phyloP scores from a whole-genome alignment of 768 basidiomycete genomes.

The Trametes sanguinea region DNA sequence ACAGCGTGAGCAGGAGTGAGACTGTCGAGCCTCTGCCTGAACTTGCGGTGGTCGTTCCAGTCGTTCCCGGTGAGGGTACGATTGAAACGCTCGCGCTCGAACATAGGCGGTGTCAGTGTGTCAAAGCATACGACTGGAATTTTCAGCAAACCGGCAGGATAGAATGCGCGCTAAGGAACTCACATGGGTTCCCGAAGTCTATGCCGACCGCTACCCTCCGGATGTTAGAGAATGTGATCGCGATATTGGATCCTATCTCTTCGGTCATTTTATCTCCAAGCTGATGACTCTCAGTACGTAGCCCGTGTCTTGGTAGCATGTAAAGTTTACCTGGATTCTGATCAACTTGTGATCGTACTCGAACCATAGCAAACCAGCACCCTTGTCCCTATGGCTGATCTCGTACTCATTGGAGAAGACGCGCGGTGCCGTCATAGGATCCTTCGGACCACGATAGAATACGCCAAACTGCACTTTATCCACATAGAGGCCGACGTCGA shows the following conservation, averaged over 20 bases:
- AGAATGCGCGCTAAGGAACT: conserved; percentile 25
- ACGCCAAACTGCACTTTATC: conserved; percentile 68
- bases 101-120: conserved; percentile 59
- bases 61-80: conserved; percentile 47
- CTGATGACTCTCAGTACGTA: conserved; percentile 35
- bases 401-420: conserved; percentile 75
- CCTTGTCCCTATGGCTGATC: conserved; percentile 43
- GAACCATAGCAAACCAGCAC: conserved; percentile 57
- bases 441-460: conserved; percentile 42
- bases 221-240: conserved; percentile 59
- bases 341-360: conserved; percentile 72
- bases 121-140: conserved; percentile 67
- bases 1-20: conserved; percentile 58
- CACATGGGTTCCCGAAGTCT: conserved; percentile 66
- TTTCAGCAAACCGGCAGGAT: too few species aligned
- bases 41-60: conserved; percentile 44
- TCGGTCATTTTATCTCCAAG: conserved; percentile 60
- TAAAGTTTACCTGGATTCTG: conserved; percentile 52
- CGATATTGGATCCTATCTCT: conserved; percentile 49
- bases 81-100: conserved; percentile 64
- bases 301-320: too few species aligned
- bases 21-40: conserved; percentile 57
- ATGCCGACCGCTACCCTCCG: conserved; percentile 60
- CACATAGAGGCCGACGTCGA: conserved; percentile 55
- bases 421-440: conserved; percentile 25